These are phyloP conservation scores for Allium fistulosum DNA, from an alignment of 106 monocot genomes.

Conservation along the genomic window DNA sequence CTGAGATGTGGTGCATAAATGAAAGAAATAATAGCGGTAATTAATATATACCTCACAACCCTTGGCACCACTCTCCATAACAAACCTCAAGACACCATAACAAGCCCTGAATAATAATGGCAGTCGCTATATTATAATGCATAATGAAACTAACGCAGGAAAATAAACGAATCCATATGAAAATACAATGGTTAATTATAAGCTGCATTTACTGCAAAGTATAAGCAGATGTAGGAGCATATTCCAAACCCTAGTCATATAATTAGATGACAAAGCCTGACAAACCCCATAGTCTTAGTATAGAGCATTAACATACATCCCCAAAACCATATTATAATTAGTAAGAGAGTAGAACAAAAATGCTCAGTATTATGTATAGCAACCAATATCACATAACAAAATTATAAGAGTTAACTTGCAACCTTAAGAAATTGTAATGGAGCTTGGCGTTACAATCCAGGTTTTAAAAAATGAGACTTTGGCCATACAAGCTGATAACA, in stretches of 20 bases:
- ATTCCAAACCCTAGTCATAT: background rate
- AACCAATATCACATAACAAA: too few relatives aligned
- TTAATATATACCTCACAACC: conserved; percentile 40
- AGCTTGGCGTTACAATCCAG: too few relatives aligned
- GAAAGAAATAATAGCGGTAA: background rate
- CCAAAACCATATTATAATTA: background rate
- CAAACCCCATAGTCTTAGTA: background rate
- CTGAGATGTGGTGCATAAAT: background rate
- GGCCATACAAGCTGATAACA: too few relatives aligned
- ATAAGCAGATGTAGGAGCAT: background rate
- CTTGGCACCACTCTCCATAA: conserved; percentile 84
- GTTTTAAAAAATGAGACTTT: too few relatives aligned
- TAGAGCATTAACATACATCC: background rate
- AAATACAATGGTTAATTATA: too few relatives aligned
- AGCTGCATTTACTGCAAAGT: too few relatives aligned
- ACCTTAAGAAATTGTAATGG: too few relatives aligned
- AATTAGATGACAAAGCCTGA: background rate
- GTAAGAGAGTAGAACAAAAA: too few relatives aligned
- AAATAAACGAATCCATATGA: too few relatives aligned
- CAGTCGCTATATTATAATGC: background rate
- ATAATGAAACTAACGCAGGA: background rate
- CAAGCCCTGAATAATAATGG: conserved; percentile 46
- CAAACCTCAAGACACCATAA: conserved; percentile 79
- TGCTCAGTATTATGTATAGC: too few relatives aligned
- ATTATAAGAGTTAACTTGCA: too few relatives aligned